phyloP scores from a whole-genome alignment of 2,329 filamentous ascomycete genomes.

The Onygenales sp. region DNA sequence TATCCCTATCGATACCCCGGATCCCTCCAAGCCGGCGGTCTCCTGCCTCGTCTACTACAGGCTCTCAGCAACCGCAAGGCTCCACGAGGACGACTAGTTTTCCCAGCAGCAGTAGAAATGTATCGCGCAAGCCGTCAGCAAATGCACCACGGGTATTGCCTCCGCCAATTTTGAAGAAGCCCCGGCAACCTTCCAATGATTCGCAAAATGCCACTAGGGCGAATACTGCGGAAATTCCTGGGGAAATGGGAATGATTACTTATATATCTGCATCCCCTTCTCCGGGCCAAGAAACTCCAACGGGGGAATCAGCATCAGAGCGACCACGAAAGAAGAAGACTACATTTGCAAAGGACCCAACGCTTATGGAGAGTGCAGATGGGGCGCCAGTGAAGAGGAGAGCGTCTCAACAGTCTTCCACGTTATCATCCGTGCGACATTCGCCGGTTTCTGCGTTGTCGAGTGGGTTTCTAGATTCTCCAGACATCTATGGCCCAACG shows the following conservation, averaged over 20 bases:
- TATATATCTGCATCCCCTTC: not conserved
- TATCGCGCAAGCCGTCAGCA: constrained; percentile 2
- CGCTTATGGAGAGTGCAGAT: constrained; percentile 1
- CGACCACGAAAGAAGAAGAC: constrained; percentile 7
- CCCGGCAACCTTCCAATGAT: constrained; percentile 19
- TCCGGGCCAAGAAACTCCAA: not conserved
- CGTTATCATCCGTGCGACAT: not conserved
- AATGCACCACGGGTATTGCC: constrained; percentile 14
- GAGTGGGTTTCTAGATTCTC: not conserved
- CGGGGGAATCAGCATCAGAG: not conserved
- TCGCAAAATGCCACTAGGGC: constrained; percentile 3
- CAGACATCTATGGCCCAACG: not conserved
- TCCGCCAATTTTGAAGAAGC: constrained; percentile 33
- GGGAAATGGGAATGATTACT: constrained; percentile 7
- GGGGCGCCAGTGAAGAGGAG: constrained; percentile 1
- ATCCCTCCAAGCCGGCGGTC: not conserved
- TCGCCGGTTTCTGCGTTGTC: not conserved
- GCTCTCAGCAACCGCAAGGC: not conserved
- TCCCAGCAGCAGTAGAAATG: not conserved
- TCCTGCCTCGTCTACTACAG: not conserved
- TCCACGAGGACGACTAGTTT: not conserved
- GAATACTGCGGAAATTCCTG: constrained; percentile 22
- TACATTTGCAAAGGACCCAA: constrained; percentile 5
- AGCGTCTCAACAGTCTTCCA: not conserved
- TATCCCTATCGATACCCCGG: not conserved